Evolutionary conservation across 805 yeast genomes (phyloP).

Genomic region (Hanseniaspora taiwanica): DNA sequence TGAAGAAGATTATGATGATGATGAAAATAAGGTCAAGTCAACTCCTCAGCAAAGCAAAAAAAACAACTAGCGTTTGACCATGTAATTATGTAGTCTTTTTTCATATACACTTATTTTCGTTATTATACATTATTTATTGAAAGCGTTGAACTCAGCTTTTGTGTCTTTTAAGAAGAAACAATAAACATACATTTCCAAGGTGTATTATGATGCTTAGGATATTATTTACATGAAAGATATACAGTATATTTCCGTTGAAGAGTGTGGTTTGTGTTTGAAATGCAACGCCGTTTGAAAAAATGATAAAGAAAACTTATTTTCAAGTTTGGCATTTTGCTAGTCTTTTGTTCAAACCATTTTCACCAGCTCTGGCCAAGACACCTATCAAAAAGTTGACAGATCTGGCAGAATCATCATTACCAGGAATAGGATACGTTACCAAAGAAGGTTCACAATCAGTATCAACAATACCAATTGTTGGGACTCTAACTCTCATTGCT

Average conservation of each 20-base stretch:
- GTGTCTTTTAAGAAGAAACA: too few species aligned
- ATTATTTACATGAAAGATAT: too few species aligned
- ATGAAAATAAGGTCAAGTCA: slow-evolving; percentile 8
- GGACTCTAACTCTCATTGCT: slow-evolving; percentile 70
- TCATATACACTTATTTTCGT: too few species aligned
- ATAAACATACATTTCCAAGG: too few species aligned
- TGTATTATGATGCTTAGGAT: too few species aligned
- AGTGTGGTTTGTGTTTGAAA: neutral
- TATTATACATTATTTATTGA: too few species aligned
- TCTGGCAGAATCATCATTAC: slow-evolving; percentile 84
- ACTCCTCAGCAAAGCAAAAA: too few species aligned
- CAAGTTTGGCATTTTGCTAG: slow-evolving; percentile 20
- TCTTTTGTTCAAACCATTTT: slow-evolving; percentile 56
- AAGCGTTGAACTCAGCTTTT: too few species aligned
- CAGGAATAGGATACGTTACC: slow-evolving; percentile 91
- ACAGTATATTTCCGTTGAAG: too few species aligned
- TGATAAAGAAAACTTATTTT: slow-evolving; percentile 2
- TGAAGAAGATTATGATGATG: slow-evolving; percentile 21
- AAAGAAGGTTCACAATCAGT: slow-evolving; percentile 84
- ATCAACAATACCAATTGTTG: slow-evolving; percentile 88
- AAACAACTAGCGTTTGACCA: too few species aligned
- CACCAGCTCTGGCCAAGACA: slow-evolving; percentile 74
- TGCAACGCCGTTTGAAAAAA: slow-evolving; percentile 1
- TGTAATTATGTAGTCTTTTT: too few species aligned
- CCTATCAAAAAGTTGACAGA: slow-evolving; percentile 72